These are phyloP conservation scores for Datisca glomerata DNA, from an alignment of 306 rosid genomes.

Conservation along the genomic window DNA sequence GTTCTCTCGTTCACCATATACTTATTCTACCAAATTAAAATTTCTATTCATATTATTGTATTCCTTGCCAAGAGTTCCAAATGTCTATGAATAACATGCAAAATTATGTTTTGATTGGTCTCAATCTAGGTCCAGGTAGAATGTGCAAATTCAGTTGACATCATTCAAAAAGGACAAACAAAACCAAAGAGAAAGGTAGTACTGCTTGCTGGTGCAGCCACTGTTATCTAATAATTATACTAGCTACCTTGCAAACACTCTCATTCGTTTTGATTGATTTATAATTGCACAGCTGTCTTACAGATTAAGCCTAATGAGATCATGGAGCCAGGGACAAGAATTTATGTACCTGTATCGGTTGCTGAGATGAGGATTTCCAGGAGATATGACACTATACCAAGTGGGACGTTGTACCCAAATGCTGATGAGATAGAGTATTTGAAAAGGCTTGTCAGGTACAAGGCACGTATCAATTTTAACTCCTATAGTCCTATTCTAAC, in stretches of 20 bases:
- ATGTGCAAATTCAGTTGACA: constrained; percentile 15
- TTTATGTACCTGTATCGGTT: constrained; percentile 66
- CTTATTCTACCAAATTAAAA: too few relatives aligned
- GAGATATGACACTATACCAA: constrained; percentile 81
- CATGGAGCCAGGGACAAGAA: constrained; percentile 49
- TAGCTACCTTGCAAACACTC: not conserved
- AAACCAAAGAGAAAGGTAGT: constrained; percentile 46
- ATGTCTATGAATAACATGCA: too few relatives aligned
- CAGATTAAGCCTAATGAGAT: constrained; percentile 77
- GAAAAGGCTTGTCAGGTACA: constrained; percentile 86
- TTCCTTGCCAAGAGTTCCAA: too few relatives aligned
- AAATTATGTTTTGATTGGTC: constrained; percentile 7
- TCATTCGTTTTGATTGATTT: constrained; percentile 22
- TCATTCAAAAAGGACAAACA: constrained; percentile 19
- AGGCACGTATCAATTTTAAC: constrained; percentile 33
- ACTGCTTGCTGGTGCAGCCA: constrained; percentile 9
- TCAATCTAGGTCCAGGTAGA: constrained; percentile 56
- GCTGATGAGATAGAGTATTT: constrained; percentile 89
- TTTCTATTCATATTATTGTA: too few relatives aligned
- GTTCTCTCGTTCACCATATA: too few relatives aligned
- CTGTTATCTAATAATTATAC: constrained; percentile 9
- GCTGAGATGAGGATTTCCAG: constrained; percentile 70
- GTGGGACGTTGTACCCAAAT: constrained; percentile 88
- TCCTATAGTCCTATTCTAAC: too few relatives aligned
- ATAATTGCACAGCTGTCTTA: constrained; percentile 32